Base-by-base conservation (phyloP, 495 filamentous ascomycete genomes). In the Penicillium subrubescens region DNA sequence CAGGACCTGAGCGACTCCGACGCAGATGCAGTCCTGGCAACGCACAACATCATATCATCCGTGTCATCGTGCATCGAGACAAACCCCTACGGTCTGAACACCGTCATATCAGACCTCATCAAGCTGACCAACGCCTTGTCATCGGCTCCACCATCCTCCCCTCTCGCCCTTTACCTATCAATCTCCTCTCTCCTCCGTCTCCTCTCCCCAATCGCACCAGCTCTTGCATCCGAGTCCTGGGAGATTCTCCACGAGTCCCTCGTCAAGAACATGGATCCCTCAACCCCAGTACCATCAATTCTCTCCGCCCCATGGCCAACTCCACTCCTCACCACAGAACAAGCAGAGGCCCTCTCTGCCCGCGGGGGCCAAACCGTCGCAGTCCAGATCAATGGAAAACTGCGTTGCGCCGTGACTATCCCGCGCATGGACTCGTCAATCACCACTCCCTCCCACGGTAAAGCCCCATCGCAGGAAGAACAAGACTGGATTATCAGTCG, bases 171-270 rank as follows among this genome's bases (percentile, higher is more conserved):
- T 15, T 78, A 81, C 58, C 74, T 74, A 25, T 73, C 68, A 55
- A 55, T 81, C 52, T 82, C 75, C 19, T 75, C 79, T 27, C 81
- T 96, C 25, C 67, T 96, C 34, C 84, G 85, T 17, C 85, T 96
- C 75, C 76, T 93, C 64, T 88, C 91, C 1, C 92, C 92, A 7
- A 85, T 96, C 39, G 84, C 90, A 0, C 92, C 92, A 0, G 90
- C 89, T 0, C 84, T 94, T 58, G 81, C 91, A 1, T 91, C 93
- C 48, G 92, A 96, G 71, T 90, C 87, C 67, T 95, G 92, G 92
- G 81, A 86, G 61, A 62, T 84, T 2, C 77, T 94, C 5, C 74
- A 84, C 62, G 60, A 64, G n/a, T 41, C 71, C 17, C 46, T 71
- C 4, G 5, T 71, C 8, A 71, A 77, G 14, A 52, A 64, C 17